These are phyloP conservation scores for Endocarpon pusillum DNA, from an alignment of 495 filamentous ascomycete genomes.

Conservation along the genomic window DNA sequence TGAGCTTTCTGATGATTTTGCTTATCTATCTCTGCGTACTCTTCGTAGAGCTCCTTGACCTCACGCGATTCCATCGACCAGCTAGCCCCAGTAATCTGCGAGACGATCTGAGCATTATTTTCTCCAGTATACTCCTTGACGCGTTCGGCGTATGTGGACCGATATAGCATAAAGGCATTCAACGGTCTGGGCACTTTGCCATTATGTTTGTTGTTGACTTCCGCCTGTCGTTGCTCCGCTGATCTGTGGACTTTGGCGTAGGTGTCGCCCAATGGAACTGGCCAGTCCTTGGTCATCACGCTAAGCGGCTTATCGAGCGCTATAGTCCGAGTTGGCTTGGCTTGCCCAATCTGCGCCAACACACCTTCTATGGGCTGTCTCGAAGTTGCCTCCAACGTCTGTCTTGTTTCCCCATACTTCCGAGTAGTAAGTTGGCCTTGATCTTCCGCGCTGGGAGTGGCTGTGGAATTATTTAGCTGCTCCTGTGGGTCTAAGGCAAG, in stretches of 20 bases:
- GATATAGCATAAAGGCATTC: constrained; percentile 98
- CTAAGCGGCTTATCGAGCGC: constrained; percentile 63
- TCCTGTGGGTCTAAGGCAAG: no score
- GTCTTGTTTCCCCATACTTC: no score
- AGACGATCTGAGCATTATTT: constrained; percentile 92
- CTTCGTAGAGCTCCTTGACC: constrained; percentile 63
- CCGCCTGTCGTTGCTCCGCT: constrained; percentile 41
- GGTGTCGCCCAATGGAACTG: constrained; percentile 59
- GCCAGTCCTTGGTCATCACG: constrained; percentile 50
- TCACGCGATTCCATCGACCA: constrained; percentile 67
- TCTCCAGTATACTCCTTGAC: constrained; percentile 68
- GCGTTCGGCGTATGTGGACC: constrained; percentile 77
- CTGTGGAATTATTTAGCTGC: no score
- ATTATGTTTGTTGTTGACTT: constrained; percentile 52
- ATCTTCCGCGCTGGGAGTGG: no score
- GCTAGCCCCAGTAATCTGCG: constrained; percentile 61
- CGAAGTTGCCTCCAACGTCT: no score
- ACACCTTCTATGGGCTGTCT: no score
- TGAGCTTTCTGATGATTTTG: constrained; percentile 48
- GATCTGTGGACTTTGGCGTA: constrained; percentile 62
- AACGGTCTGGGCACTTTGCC: constrained; percentile 82
- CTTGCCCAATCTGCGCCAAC: no score
- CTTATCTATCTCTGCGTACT: constrained; percentile 65
- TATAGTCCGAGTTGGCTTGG: no score
- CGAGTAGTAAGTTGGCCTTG: no score